Base-by-base conservation (phyloP, 2,329 filamentous ascomycete species). In the Aureobasidium lini region DNA sequence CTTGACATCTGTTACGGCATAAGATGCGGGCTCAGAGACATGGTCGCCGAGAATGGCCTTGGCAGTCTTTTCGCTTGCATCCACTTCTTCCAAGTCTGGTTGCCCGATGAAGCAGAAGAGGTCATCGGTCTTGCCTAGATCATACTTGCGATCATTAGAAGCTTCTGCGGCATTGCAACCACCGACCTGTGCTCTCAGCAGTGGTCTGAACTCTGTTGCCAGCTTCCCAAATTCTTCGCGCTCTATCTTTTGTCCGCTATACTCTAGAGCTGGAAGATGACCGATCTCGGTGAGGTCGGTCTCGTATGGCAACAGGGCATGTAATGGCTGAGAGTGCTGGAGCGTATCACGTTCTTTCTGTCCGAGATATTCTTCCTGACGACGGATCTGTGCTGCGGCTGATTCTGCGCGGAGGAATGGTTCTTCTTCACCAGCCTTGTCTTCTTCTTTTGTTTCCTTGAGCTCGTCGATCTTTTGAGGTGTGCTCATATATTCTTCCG, bases 161-260 rank as follows among this genome's bases (percentile, higher is more conserved):
- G 66, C 69, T 29, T 68, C 68, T 8, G 73, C 70, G 2, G 67
- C 70, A 28, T 70, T 69, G 66, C 90, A 95, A 0, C 81, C 82
- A n/a, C 90, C 90, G 13, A 90, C 79, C 3, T 82, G 75, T 54
- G 73, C 71, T 44, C 84, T 81, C 68, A 94, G 93, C 13, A 76
- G 67, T 0, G 72, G 67, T 4, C 81, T 75, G 66, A 86, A 90
- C 6, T 78, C 73, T 0, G 70, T 62, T 2, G 84, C 81, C 2
- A 72, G 71, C 1, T 70, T 67, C 7, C 75, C 73, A 2, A 84
- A 64, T 0, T 75, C 74, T 4, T 66, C 68, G 23, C 59, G 58
- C 2, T 70, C 71, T 10, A 76, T 71, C n/a, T 66, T 64, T 18
- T 76, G 72, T 1, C 89, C 89, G 29, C 85, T 79, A 79, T 86